Percentiles rank a stretch among this genome's conserved stretches.
Evolutionary conservation across 108 stramenopile genomes (phyloP).

Genomic region (Conticribra guillardii): DNA sequence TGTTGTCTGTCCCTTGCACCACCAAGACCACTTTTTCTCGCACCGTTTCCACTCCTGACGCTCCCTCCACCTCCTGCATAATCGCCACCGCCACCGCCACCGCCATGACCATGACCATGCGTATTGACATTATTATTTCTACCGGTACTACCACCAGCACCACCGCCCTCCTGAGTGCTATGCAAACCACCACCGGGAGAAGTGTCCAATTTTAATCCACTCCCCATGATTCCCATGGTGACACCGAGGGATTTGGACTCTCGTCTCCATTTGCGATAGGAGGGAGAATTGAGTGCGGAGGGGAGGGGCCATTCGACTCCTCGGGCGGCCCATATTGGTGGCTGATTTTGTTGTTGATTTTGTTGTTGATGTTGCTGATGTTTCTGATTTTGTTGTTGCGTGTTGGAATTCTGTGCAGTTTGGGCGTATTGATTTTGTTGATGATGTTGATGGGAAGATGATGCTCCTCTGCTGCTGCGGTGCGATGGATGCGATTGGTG

Average conservation of each 20-base stretch:
- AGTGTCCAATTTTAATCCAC: conserved; percentile 21
- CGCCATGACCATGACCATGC: no score
- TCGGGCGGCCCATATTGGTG: conserved; percentile 79
- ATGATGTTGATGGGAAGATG: no score
- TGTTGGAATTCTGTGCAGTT: no score
- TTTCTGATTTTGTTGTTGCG: no score
- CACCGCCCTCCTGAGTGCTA: conserved; percentile 5
- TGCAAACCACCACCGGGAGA: no score
- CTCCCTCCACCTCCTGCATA: not conserved
- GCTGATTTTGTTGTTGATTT: conserved; percentile 34
- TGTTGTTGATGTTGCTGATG: no score
- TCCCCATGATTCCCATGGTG: conserved; percentile 51
- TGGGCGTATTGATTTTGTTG: no score
- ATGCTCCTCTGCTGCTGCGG: no score
- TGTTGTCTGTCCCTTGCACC: not conserved
- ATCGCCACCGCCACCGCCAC: conserved; percentile 27
- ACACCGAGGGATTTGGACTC: conserved; percentile 51
- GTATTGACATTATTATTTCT: not conserved
- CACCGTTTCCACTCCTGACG: conserved; percentile 5
- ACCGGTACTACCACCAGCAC: not conserved
- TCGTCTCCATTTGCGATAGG: conserved; percentile 60
- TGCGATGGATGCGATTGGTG: no score
- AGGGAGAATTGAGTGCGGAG: conserved; percentile 44
- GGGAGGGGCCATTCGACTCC: conserved; percentile 88
- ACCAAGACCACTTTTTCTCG: not conserved